Base-by-base conservation (phyloP, 1,284 basidiomycete species). In the Exobasidium rhododendri region DNA sequence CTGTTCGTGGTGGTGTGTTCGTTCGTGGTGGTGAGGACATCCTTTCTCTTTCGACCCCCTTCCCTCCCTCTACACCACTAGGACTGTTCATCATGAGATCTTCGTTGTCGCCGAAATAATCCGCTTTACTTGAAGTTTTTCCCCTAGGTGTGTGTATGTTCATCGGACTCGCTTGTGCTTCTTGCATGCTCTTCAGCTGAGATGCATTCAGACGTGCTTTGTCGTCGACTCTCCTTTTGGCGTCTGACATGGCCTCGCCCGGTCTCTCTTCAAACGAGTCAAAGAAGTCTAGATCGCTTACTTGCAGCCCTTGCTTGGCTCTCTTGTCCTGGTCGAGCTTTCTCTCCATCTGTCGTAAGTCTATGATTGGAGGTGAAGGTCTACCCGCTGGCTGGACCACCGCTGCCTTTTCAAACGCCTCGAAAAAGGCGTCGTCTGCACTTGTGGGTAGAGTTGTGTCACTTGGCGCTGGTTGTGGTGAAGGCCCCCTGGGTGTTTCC, bases 321-420 rank as follows among this genome's bases (percentile, higher is more conserved):
- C 20, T 44, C 22, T 31, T 20, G 28, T 59, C 45, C 6, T 49
- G 57, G 31, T 70, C 67, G 11, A 79, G 64, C 61, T 71, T 68
- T 52, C 64, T 63, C 55, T 79, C 75, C 7, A 75, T 68, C 4
- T 64, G 65, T 4, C 77, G 69, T 24, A 79, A 68, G 58, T 79
- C 77, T 35, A 79, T 71, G 51, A 75, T 70, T 14, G 69, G 68
- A 6, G 71, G 75, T 5, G 71, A 74, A 13, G 73, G 73, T 0
- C 28, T 32, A 7, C 44, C 20, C 11, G 20, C 45, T 26, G 53
- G 26, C 6, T 35, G 29, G 20, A 14, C 43, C 17, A 31, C n/a
- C 26, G 28, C n/a, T 14, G 62, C 43, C 13, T 56, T 32, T 49
- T 64, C 62, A 22, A 64, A 61, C 22, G 61, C 46, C 1, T 59